These are phyloP conservation scores for Chloropicon primus DNA, from an alignment of 139 green algal genomes.

Conservation along the genomic window DNA sequence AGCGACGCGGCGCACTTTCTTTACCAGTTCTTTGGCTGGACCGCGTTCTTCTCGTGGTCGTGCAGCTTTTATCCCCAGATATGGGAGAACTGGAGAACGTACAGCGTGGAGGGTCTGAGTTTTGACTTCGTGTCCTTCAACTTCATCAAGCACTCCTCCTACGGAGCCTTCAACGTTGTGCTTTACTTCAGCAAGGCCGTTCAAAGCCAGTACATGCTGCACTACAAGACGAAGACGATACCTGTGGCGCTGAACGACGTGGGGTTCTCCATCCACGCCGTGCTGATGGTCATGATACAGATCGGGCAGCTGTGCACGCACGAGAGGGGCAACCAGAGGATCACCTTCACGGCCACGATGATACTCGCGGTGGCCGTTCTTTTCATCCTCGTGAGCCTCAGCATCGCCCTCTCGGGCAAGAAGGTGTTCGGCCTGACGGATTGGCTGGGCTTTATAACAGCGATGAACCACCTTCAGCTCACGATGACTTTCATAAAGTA, in stretches of 20 bases:
- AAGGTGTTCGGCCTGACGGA: background rate
- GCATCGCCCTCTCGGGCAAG: background rate
- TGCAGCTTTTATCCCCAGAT: conserved; percentile 50
- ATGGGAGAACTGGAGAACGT: conserved; percentile 28
- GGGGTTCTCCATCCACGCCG: conserved; percentile 36
- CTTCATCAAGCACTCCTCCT: conserved; percentile 40
- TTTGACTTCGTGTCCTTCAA: conserved; percentile 46
- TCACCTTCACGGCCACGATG: background rate
- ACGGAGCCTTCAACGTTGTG: conserved; percentile 40
- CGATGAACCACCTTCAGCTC: conserved; percentile 32
- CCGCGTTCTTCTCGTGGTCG: conserved; percentile 35
- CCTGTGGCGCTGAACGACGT: conserved; percentile 49
- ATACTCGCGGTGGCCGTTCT: conserved; percentile 4
- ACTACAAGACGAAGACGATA: conserved; percentile 19
- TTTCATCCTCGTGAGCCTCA: background rate
- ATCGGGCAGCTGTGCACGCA: conserved; percentile 33
- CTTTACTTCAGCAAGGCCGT: conserved; percentile 31
- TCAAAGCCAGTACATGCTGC: conserved; percentile 25
- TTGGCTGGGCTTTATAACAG: background rate
- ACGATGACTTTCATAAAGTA: conserved; percentile 44
- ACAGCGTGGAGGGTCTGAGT: conserved; percentile 34
- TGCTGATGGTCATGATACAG: conserved; percentile 17
- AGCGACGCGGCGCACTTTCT: background rate
- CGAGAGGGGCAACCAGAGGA: conserved; percentile 17
- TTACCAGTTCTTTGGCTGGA: conserved; percentile 13